Conservation (phyloP, 2,329 filamentous ascomycete species). For the Pseudogymnoascus sp. region DNA sequence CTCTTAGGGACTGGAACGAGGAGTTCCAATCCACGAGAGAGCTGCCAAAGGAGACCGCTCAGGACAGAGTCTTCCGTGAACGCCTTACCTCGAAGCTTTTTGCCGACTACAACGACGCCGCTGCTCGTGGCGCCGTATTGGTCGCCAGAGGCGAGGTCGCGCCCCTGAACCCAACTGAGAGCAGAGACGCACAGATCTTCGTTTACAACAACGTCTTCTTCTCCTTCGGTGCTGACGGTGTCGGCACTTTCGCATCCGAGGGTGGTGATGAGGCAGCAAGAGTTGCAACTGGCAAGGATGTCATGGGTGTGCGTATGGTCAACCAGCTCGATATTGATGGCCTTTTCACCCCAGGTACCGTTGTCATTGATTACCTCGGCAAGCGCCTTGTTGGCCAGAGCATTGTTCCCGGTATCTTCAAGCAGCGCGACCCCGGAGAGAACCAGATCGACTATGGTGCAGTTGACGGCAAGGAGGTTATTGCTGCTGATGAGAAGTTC, state of each 20-base stretch:
- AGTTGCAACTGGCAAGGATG: conserved; percentile 94
- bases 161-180: conserved; percentile 90
- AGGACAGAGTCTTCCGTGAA: conserved; percentile 93
- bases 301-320: conserved; percentile 85
- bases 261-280: conserved; percentile 94
- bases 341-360: conserved; percentile 89
- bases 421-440: conserved; percentile 93
- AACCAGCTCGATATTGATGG: conserved; percentile 96
- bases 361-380: conserved; percentile 93
- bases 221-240: conserved; percentile 94
- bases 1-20: conserved; percentile 95
- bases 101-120: conserved; percentile 95
- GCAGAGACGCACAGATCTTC: conserved; percentile 90
- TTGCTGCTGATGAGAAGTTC: conserved; percentile 85
- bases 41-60: conserved; percentile 85
- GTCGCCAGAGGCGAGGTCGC: conserved; percentile 90
- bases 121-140: conserved; percentile 82
- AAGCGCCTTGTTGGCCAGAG: conserved; percentile 97
- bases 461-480: conserved; percentile 92
- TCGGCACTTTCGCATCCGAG: conserved; percentile 93
- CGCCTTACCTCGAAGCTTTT: conserved; percentile 91
- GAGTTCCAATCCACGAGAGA: conserved; percentile 97
- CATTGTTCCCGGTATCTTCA: conserved; percentile 98
- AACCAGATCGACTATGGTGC: conserved; percentile 99
- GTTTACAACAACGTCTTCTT: conserved; percentile 99